Percentiles rank a stretch among this genome's conserved stretches.
Conservation (phyloP, 306 rosid genomes). For the Potentilla sterilis region DNA sequence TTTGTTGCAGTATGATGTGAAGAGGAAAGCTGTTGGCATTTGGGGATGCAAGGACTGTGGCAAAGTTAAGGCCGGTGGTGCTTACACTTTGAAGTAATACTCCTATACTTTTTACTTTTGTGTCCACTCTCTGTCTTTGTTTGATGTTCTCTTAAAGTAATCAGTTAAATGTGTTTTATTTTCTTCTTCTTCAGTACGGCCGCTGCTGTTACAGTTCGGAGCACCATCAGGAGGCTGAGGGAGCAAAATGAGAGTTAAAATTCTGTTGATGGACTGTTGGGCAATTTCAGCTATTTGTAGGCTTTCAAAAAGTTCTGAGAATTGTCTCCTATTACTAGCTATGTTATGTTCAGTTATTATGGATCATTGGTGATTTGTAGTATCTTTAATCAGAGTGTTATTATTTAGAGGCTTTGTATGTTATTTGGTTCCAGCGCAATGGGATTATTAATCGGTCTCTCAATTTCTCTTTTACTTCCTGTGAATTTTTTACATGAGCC, state of each 20-base stretch:
- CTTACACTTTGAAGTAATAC: constrained; percentile 73
- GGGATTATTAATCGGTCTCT: not conserved
- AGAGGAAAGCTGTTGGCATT: constrained; percentile 84
- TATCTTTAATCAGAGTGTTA: not conserved
- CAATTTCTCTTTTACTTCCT: not conserved
- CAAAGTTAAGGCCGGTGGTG: constrained; percentile 84
- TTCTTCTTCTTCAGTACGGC: constrained; percentile 61
- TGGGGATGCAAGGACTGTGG: constrained; percentile 96
- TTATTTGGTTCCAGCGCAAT: not conserved
- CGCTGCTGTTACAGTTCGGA: constrained; percentile 77
- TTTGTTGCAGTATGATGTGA: constrained; percentile 64
- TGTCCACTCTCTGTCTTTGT: not conserved
- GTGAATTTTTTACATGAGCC: not conserved
- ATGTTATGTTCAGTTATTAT: not conserved
- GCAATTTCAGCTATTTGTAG: not conserved
- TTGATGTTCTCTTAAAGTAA: not conserved
- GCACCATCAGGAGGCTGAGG: constrained; percentile 77
- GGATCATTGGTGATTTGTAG: not conserved
- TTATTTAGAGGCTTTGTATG: not conserved
- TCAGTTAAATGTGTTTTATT: not conserved
- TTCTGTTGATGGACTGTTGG: not conserved
- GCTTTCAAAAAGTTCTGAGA: constrained; percentile 6
- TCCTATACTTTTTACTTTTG: not conserved
- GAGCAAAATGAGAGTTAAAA: constrained; percentile 76
- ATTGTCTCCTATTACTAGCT: not conserved